These are phyloP conservation scores for Globisporangium uncinulatum DNA, from an alignment of 352 stramenopile genomes.

Conservation along the genomic window DNA sequence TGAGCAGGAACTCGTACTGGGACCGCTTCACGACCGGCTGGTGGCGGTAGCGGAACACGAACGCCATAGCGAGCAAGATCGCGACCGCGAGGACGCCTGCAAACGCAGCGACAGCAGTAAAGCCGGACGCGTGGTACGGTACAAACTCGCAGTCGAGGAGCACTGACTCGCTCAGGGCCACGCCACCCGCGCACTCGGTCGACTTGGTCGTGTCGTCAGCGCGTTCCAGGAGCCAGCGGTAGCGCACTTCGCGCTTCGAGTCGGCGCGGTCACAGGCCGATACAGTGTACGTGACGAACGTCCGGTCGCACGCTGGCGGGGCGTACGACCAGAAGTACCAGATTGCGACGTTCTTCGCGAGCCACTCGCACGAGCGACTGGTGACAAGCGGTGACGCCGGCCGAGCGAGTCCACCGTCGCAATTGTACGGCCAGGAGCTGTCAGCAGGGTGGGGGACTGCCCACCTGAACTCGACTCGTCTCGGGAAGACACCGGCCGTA, in stretches of 20 bases:
- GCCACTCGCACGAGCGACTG: slow-evolving; percentile 40
- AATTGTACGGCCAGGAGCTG: slow-evolving; percentile 26
- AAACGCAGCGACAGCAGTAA: slow-evolving; percentile 11
- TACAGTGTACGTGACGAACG: slow-evolving; percentile 37
- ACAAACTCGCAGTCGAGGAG: slow-evolving; percentile 43
- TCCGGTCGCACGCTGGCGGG: slow-evolving; percentile 25
- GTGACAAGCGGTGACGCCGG: slow-evolving; percentile 5
- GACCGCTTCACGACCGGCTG: slow-evolving; percentile 57
- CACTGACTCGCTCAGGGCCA: slow-evolving; percentile 15
- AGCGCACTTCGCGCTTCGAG: slow-evolving; percentile 21
- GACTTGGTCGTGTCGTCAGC: slow-evolving; percentile 18
- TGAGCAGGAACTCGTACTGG: slow-evolving; percentile 54
- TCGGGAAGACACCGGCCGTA: slow-evolving; percentile 23
- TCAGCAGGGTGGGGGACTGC: slow-evolving; percentile 30
- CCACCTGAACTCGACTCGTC: slow-evolving; percentile 35
- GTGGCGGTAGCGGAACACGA: slow-evolving; percentile 31
- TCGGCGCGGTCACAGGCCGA: slow-evolving; percentile 20
- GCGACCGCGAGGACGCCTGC: slow-evolving; percentile 8
- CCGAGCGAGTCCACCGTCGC: slow-evolving; percentile 25
- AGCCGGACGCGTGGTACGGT: slow-evolving; percentile 17
- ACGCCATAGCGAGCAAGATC: slow-evolving; percentile 17
- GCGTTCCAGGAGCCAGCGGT: slow-evolving; percentile 27
- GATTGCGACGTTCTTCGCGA: background rate
- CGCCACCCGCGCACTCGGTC: slow-evolving; percentile 28
- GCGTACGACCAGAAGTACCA: slow-evolving; percentile 19